phyloP scores from a whole-genome alignment of 495 filamentous ascomycete genomes.

The Pyrenula aspistea region DNA sequence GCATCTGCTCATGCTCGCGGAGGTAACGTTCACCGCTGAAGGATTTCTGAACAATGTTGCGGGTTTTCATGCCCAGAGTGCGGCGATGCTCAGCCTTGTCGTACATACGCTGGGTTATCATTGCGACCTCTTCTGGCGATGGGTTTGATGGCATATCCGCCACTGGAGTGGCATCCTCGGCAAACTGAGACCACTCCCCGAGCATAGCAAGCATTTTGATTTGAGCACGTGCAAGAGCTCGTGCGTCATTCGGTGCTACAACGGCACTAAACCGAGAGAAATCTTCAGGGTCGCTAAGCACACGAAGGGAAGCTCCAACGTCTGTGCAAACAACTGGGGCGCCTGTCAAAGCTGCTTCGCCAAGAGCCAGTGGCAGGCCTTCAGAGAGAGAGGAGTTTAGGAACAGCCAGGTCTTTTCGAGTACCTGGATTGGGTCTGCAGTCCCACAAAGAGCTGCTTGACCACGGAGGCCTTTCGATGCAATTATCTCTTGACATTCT shows the following conservation, averaged over 20 bases:
- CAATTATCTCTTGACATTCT: slow-evolving; percentile 50
- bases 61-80: slow-evolving; percentile 47
- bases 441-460: slow-evolving; percentile 42
- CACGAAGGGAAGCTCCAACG: slow-evolving; percentile 49
- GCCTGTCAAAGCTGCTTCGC: slow-evolving; percentile 51
- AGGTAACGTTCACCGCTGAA: slow-evolving; percentile 53
- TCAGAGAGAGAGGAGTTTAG: slow-evolving; percentile 57
- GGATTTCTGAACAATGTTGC: slow-evolving; percentile 46
- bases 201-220: slow-evolving; percentile 48
- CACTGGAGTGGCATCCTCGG: slow-evolving; percentile 28
- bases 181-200: slow-evolving; percentile 45
- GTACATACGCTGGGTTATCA: slow-evolving; percentile 48
- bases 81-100: slow-evolving; percentile 45
- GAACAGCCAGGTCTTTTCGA: slow-evolving; percentile 53
- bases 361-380: slow-evolving; percentile 52
- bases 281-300: slow-evolving; percentile 48
- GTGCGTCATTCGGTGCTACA: slow-evolving; percentile 51
- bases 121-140: slow-evolving; percentile 36
- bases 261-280: slow-evolving; percentile 47
- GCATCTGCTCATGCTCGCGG: slow-evolving; percentile 59
- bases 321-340: slow-evolving; percentile 55
- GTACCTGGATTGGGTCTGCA: slow-evolving; percentile 43
- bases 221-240: slow-evolving; percentile 46
- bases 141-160: slow-evolving; percentile 38
- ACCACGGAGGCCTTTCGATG: slow-evolving; percentile 42